Evolutionary conservation across 768 basidiomycete genomes (phyloP).

Genomic region (Tricholoma terreum): DNA sequence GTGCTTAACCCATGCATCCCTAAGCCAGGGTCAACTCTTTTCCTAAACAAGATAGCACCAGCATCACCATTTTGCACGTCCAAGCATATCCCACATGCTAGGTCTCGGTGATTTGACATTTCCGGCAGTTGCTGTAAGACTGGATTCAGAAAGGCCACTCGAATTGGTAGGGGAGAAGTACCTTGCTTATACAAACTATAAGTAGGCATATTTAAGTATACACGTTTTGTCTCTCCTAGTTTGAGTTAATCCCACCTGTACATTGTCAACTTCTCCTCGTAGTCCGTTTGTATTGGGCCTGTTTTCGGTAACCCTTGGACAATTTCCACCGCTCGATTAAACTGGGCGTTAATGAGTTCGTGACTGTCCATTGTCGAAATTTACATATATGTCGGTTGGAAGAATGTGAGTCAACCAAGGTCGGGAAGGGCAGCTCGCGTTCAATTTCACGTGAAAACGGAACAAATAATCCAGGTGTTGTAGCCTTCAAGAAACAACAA

Average conservation of each 20-base stretch:
- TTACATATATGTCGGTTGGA: neutral
- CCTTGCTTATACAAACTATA: constrained; percentile 90
- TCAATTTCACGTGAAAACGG: neutral
- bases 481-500: no score
- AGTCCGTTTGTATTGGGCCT: constrained; percentile 92
- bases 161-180: constrained; percentile 27
- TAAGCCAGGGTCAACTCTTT: constrained; percentile 25
- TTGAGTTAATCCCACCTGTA: constrained; percentile 59
- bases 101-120: constrained; percentile 80
- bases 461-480: no score
- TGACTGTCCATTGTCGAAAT: constrained; percentile 52
- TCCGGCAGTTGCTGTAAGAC: constrained; percentile 68
- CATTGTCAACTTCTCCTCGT: constrained; percentile 92
- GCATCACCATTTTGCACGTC: constrained; percentile 88
- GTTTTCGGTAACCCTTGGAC: constrained; percentile 90
- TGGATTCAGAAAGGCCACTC: constrained; percentile 5
- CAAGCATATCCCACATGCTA: constrained; percentile 87
- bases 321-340: constrained; percentile 92
- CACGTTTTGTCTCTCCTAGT: neutral
- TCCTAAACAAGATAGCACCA: neutral
- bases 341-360: constrained; percentile 76
- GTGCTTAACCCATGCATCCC: constrained; percentile 97
- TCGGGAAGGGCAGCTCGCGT: neutral
- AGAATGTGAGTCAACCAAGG: neutral
- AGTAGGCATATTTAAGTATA: neutral